phyloP scores from a whole-genome alignment of 2,329 filamentous ascomycete species.

The Monosporascus cannonballus region DNA sequence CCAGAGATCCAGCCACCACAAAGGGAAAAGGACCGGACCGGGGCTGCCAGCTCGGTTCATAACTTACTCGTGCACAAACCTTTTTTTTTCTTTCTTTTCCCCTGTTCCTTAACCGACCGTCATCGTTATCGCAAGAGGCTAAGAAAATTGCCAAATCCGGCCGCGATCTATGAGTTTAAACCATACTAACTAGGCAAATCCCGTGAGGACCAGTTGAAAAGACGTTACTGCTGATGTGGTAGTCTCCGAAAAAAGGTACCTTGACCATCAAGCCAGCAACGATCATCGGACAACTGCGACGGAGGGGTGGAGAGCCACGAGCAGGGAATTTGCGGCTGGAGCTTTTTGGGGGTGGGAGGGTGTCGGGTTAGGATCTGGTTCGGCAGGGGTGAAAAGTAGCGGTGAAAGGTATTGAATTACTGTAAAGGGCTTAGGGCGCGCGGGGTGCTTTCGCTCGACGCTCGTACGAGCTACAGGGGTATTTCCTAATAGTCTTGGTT shows the following conservation, averaged over 20 bases:
- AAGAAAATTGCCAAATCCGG: too few species aligned
- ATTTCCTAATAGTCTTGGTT: background rate
- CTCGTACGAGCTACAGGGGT: background rate
- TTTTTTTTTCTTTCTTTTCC: too few species aligned
- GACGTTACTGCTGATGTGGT: too few species aligned
- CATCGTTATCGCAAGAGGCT: too few species aligned
- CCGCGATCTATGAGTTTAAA: too few species aligned
- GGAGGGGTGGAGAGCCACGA: conserved; percentile 18
- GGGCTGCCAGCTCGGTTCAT: too few species aligned
- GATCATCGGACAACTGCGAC: conserved; percentile 27
- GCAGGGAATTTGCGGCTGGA: conserved; percentile 21
- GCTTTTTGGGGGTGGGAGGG: conserved; percentile 7
- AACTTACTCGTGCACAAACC: too few species aligned
- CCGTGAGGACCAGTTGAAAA: too few species aligned
- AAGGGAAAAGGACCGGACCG: background rate
- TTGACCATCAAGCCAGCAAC: conserved; percentile 1
- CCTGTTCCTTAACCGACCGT: too few species aligned
- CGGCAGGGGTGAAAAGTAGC: background rate
- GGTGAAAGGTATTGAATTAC: background rate
- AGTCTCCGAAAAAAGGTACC: too few species aligned
- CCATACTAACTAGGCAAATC: too few species aligned
- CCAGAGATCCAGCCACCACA: background rate
- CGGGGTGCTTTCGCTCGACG: background rate
- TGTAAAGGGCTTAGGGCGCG: background rate
- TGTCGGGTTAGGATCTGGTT: conserved; percentile 18